Evolutionary conservation across 495 filamentous ascomycete genomes (phyloP), one percentile per base, ranked within the genome.

Genomic region (Aspergillus bertholletiae): DNA sequence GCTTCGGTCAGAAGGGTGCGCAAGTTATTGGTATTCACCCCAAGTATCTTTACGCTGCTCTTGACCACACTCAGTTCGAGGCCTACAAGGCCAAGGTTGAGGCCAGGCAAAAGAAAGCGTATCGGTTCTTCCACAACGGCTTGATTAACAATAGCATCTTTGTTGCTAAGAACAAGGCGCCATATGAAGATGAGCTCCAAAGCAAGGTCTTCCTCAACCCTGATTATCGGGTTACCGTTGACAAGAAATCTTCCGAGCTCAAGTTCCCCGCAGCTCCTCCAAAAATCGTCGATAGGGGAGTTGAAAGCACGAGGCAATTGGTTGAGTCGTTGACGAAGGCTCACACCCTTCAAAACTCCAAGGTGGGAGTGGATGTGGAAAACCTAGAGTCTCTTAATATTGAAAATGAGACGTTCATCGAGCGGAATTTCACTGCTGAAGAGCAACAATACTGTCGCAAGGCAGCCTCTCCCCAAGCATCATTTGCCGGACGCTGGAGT

Each of bases 1-100:
- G 94, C 72, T 99, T 99, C 77, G 94, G 94, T 55, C 94, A 99
- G 73, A 97, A 97, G 83, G 94, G 94, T 64, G 91, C 94, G 46
- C 95, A 97, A 74, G 92, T 88, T 43, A 92, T 99, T 67, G 95
- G 93, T 74, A 88, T 99, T 49, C 93, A 97, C 70, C 89, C 94
- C 53, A 92, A 87, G 70, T 99, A 97, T 70, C 85, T 99, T 51
- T 99, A 86, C 66, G 94, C 95, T 26, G 85, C 88, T n/a, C 88
- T 99, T 28, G 92, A 97, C 70, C 81, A 89, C 72, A 76, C 87
- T 24, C 87, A 91, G 46, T 97, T 88, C 73, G 70, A 84, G 43
- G 76, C 81, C 45, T 99, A 99, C 81, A 87, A 85, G 66, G 72
- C 75, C 62, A 97, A 95, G 79, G 92, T 96, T 20, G 85, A 88